phyloP scores from a whole-genome alignment of 2,329 filamentous ascomycete genomes.

The Colletotrichum musae region DNA sequence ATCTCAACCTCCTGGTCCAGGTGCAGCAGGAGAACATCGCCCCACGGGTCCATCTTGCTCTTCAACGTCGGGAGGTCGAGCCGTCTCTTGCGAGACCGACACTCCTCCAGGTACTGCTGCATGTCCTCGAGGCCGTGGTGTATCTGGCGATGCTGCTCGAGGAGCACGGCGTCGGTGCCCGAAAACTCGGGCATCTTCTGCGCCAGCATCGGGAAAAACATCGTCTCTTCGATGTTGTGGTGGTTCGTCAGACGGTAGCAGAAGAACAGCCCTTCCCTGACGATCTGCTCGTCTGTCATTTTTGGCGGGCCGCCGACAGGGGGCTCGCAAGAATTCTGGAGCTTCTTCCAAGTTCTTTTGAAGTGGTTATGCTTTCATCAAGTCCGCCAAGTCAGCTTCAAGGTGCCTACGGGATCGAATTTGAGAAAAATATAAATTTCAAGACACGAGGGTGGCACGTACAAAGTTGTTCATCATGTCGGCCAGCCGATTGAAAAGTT shows the following conservation, averaged over 20 bases:
- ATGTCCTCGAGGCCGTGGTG: constrained; percentile 81
- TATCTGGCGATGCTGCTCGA: constrained; percentile 84
- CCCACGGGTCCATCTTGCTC: constrained; percentile 82
- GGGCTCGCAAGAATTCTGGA: constrained; percentile 73
- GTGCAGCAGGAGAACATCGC: constrained; percentile 83
- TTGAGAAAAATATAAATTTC: background rate
- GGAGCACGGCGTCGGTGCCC: constrained; percentile 65
- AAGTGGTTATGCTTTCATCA: constrained; percentile 78
- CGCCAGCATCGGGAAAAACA: constrained; percentile 85
- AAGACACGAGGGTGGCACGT: constrained; percentile 50
- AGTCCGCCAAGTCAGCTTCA: too few species aligned
- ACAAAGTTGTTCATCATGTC: constrained; percentile 83
- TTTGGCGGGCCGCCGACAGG: constrained; percentile 60
- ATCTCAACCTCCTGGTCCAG: constrained; percentile 86
- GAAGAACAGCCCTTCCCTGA: constrained; percentile 77
- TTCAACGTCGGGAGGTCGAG: constrained; percentile 73
- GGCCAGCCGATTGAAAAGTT: constrained; percentile 77
- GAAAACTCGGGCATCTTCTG: constrained; percentile 84
- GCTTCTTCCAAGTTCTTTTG: constrained; percentile 80
- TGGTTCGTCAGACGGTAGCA: constrained; percentile 78
- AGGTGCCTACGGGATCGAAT: too few species aligned
- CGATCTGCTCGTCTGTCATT: constrained; percentile 78
- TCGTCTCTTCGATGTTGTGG: constrained; percentile 85
- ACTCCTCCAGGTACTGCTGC: constrained; percentile 75
- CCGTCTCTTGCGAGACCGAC: constrained; percentile 73